Conservation (phyloP, 2,329 filamentous ascomycete genomes). For the Coccinonectria pachysandricola region DNA sequence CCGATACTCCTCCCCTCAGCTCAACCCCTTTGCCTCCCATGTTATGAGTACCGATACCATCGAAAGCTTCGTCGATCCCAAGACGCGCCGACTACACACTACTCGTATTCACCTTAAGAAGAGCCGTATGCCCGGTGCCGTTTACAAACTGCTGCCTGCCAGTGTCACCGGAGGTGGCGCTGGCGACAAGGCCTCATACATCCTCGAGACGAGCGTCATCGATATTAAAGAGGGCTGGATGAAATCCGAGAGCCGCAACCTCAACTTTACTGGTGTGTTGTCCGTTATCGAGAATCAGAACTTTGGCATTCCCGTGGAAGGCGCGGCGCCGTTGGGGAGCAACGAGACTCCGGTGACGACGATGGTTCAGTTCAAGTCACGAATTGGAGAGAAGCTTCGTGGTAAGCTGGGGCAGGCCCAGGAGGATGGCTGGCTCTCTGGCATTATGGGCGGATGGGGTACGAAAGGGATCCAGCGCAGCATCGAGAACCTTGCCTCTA, state of each 20-base stretch:
- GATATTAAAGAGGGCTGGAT: constrained; percentile 76
- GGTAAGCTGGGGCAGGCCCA: constrained; percentile 39
- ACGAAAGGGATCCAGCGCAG: constrained; percentile 64
- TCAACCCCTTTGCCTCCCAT: constrained; percentile 73
- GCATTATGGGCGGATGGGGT: constrained; percentile 48
- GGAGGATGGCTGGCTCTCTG: constrained; percentile 40
- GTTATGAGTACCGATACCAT: constrained; percentile 79
- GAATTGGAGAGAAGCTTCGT: constrained; percentile 58
- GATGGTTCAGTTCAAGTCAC: constrained; percentile 63
- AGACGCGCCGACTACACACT: constrained; percentile 65
- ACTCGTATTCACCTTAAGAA: constrained; percentile 75
- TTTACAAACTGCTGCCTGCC: constrained; percentile 65
- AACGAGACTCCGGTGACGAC: constrained; percentile 57
- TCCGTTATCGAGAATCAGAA: constrained; percentile 68
- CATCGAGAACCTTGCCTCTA: constrained; percentile 69
- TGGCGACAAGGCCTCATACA: constrained; percentile 64
- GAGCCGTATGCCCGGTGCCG: constrained; percentile 63
- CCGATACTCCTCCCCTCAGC: constrained; percentile 61
- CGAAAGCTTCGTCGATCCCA: constrained; percentile 59
- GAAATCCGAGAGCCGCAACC: constrained; percentile 68
- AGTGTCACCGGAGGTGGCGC: constrained; percentile 55
- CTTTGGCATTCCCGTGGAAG: constrained; percentile 39
- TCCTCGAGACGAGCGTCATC: constrained; percentile 69
- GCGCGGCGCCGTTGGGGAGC: constrained; percentile 13
- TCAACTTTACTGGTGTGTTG: constrained; percentile 73